phyloP scores from a whole-genome alignment of 352 stramenopile species.

The Globisporangium nodosum region DNA sequence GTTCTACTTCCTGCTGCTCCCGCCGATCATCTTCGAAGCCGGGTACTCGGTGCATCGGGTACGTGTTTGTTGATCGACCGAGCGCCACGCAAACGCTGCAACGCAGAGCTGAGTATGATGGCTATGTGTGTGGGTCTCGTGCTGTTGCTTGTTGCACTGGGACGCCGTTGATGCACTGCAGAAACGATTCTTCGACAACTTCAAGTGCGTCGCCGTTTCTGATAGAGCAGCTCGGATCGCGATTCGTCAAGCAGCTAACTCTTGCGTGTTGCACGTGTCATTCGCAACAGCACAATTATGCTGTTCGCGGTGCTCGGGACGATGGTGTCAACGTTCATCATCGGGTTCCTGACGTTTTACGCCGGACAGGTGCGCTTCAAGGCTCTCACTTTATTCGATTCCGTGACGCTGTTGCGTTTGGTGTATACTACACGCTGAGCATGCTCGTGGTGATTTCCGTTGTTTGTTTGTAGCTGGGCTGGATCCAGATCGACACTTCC shows the following conservation, averaged over 20 bases:
- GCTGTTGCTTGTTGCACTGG: too few species aligned
- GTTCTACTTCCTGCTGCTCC: slow-evolving; percentile 97
- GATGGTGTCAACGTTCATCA: slow-evolving; percentile 95
- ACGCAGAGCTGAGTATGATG: not conserved
- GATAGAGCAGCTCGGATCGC: not conserved
- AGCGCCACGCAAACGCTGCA: not conserved
- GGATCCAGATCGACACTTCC: slow-evolving; percentile 86
- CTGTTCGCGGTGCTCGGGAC: slow-evolving; percentile 94
- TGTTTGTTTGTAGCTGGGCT: slow-evolving; percentile 31
- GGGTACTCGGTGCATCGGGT: slow-evolving; percentile 90
- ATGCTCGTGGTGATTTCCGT: too few species aligned
- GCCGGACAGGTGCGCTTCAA: slow-evolving; percentile 37
- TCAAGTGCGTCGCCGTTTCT: slow-evolving; percentile 47
- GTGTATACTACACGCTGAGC: too few species aligned
- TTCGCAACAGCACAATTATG: slow-evolving; percentile 82
- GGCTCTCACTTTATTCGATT: too few species aligned
- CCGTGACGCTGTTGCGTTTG: not conserved
- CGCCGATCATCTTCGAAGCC: slow-evolving; percentile 97
- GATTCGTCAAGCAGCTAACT: not conserved
- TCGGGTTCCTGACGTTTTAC: slow-evolving; percentile 92
- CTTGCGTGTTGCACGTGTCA: not conserved
- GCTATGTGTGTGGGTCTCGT: not conserved
- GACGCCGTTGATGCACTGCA: slow-evolving; percentile 7
- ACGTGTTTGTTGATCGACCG: not conserved
- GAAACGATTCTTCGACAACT: slow-evolving; percentile 96